phyloP scores from a whole-genome alignment of 202 grass and related monocot genomes.

The Digitaria exilis region DNA sequence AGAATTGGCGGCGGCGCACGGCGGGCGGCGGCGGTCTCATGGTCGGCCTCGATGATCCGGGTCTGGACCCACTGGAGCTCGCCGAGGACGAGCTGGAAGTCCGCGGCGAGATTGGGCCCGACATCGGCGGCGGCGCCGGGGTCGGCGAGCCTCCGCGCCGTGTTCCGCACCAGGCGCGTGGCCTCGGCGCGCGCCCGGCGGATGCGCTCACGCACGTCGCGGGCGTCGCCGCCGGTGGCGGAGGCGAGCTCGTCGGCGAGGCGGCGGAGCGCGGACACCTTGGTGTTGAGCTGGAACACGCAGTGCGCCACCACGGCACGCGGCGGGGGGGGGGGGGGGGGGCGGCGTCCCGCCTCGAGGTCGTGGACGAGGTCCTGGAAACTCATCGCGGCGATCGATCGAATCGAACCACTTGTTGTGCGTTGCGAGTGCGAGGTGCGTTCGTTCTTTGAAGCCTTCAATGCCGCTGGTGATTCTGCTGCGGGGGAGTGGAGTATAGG shows the following conservation, averaged over 20 bases:
- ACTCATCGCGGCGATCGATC: constrained; percentile 18
- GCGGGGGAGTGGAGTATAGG: neutral
- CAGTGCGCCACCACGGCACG: constrained; percentile 14
- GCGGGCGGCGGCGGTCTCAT: neutral
- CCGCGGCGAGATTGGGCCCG: neutral
- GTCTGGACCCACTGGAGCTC: constrained; percentile 17
- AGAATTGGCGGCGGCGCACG: neutral
- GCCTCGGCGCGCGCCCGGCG: neutral
- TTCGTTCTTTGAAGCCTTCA: neutral
- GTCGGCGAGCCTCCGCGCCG: constrained; percentile 6
- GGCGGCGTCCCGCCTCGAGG: constrained; percentile 10
- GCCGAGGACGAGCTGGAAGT: constrained; percentile 14
- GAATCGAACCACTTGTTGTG: neutral
- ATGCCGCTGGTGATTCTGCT: neutral
- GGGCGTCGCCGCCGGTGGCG: neutral
- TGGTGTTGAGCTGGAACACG: constrained; percentile 49
- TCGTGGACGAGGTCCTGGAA: constrained; percentile 33
- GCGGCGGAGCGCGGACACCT: constrained; percentile 21
- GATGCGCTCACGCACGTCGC: constrained; percentile 7
- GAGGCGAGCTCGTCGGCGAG: constrained; percentile 13
- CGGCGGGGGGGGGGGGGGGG: neutral
- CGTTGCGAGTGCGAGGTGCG: neutral
- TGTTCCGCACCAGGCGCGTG: constrained; percentile 27
- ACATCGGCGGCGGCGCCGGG: neutral
- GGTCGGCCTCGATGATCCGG: neutral